phyloP scores from a whole-genome alignment of 2,329 filamentous ascomycete species.

The Penicillium hesseltinei region DNA sequence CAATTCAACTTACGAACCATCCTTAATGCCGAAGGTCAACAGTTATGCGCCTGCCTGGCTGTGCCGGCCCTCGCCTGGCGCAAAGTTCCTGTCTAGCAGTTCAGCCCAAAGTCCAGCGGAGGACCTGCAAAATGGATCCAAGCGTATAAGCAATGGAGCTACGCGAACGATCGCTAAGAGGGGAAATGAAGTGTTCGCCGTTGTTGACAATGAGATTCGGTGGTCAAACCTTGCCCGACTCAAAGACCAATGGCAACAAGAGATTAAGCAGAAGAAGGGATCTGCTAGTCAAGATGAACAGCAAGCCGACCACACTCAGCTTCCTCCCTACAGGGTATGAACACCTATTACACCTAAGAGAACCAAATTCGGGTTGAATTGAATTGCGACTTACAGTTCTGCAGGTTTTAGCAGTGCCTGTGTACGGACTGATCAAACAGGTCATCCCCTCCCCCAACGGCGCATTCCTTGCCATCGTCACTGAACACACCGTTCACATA shows the following conservation, averaged over 20 bases:
- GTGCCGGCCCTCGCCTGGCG: slow-evolving; percentile 71
- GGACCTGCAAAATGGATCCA: slow-evolving; percentile 27
- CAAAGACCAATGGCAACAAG: slow-evolving; percentile 60
- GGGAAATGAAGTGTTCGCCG: slow-evolving; percentile 84
- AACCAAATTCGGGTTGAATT: background rate
- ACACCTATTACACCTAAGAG: background rate
- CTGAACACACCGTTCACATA: slow-evolving; percentile 83
- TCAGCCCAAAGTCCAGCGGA: slow-evolving; percentile 42
- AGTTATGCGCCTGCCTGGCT: slow-evolving; percentile 88
- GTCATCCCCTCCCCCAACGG: slow-evolving; percentile 79
- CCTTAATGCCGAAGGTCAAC: slow-evolving; percentile 76
- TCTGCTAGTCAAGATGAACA: slow-evolving; percentile 18
- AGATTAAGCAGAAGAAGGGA: slow-evolving; percentile 34
- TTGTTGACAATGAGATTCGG: slow-evolving; percentile 82
- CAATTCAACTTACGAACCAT: background rate
- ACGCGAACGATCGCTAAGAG: slow-evolving; percentile 70
- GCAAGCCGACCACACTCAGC: slow-evolving; percentile 36
- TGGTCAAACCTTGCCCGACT: slow-evolving; percentile 83
- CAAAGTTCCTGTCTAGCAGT: slow-evolving; percentile 67
- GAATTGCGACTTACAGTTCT: slow-evolving; percentile 10
- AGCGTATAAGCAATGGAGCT: slow-evolving; percentile 39
- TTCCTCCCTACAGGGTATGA: slow-evolving; percentile 31
- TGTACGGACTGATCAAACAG: slow-evolving; percentile 80
- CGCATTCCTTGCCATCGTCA: slow-evolving; percentile 80
- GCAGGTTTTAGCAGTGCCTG: slow-evolving; percentile 72